Evolutionary conservation across 805 yeast genomes (phyloP).

Genomic region (Grigorovia humatica): DNA sequence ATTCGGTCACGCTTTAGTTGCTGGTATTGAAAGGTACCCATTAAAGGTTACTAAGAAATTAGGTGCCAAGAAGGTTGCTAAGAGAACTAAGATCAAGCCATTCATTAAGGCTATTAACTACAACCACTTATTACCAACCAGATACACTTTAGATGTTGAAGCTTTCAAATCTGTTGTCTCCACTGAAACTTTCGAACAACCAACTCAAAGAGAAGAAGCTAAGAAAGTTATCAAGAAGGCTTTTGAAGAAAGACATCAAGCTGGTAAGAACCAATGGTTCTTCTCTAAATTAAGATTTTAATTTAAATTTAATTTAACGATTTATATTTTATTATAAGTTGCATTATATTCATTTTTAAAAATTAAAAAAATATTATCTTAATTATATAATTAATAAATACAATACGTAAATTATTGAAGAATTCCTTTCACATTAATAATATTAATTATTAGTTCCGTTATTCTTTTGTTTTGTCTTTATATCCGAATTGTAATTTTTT

Average conservation of each 20-base stretch:
- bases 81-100: constrained; percentile 98
- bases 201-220: constrained; percentile 97
- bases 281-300: constrained; percentile 94
- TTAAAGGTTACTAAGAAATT: constrained; percentile 89
- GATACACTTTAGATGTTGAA: constrained; percentile 97
- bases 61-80: constrained; percentile 93
- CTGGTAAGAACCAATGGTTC: constrained; percentile 99
- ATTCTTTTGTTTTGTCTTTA: neutral
- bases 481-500: neutral
- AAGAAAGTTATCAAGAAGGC: constrained; percentile 98
- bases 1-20: constrained; percentile 98
- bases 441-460: neutral
- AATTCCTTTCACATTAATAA: constrained; percentile 5
- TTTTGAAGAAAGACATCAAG: constrained; percentile 98
- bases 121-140: constrained; percentile 99
- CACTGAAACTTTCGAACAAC: constrained; percentile 91
- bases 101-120: constrained; percentile 98
- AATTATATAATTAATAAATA: constrained; percentile 4
- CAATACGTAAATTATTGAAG: constrained; percentile 4
- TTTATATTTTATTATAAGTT: neutral
- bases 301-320: constrained; percentile 16
- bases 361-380: neutral
- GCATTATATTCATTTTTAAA: neutral
- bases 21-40: constrained; percentile 98
- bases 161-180: constrained; percentile 84